Evolutionary conservation across 116 monocot species (phyloP).

Genomic region (Zostera marina): DNA sequence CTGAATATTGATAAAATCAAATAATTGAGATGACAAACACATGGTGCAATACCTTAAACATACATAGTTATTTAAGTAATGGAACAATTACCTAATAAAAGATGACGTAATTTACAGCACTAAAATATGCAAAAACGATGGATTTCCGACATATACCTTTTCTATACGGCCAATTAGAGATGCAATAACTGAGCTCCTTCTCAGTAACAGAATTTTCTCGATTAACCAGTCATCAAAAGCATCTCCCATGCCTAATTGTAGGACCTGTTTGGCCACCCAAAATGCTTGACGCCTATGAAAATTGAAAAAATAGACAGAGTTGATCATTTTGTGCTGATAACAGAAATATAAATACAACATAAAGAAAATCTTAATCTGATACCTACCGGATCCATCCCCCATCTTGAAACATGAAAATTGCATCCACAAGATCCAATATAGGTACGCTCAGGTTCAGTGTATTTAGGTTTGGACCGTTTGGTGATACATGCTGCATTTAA

Average conservation of each 20-base stretch:
- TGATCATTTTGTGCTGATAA: not conserved
- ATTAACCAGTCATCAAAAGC: conserved; percentile 98
- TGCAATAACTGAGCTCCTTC: conserved; percentile 64
- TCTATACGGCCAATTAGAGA: conserved; percentile 64
- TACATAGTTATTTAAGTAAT: no score
- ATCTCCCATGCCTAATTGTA: conserved; percentile 98
- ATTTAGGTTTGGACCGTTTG: conserved; percentile 69
- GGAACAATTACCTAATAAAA: not conserved
- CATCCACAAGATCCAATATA: conserved; percentile 78
- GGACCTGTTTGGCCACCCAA: conserved; percentile 85
- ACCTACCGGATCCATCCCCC: conserved; percentile 92
- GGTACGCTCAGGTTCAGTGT: conserved; percentile 66
- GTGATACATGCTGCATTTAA: conserved; percentile 56
- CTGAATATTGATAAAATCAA: no score
- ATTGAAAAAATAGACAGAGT: not conserved
- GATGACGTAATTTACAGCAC: not conserved
- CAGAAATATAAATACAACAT: not conserved
- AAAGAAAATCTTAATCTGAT: not conserved
- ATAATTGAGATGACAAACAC: no score
- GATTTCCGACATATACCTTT: conserved; percentile 29
- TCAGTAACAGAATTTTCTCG: conserved; percentile 79
- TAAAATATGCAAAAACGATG: not conserved
- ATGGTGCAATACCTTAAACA: no score
- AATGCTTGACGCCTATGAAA: conserved; percentile 69
- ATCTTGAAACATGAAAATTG: conserved; percentile 86